Evolutionary conservation across 78 protist genomes (phyloP), one percentile per base, ranked within the genome.

Genomic region (Diacronema lutheri): DNA sequence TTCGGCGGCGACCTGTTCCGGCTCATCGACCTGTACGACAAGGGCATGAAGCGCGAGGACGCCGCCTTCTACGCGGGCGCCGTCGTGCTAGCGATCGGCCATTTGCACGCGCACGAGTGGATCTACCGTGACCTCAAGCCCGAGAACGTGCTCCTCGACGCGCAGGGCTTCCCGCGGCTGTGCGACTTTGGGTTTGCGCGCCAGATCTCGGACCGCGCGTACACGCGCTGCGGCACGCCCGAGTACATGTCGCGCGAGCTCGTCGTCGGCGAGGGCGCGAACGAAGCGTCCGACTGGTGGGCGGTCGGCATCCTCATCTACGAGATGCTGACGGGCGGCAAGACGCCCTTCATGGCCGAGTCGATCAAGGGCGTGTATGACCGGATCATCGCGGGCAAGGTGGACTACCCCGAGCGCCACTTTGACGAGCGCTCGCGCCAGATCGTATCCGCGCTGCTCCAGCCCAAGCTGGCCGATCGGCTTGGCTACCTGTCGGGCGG

Each of bases 211-310:
- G 69, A 62, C 37, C 31, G 69, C 38, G n/a, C 69, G 69, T 62
- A 62, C 69, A 62, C 69, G 69, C 14, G 37, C n/a, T 73, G 80
- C 50, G 99, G 98, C 35, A 97, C 99, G 25, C 98, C 98, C 29
- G 99, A 97, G 85, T 97, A 96, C 86, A 85, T 97, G 58, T 90
- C 97, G 6, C 99, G 99, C 9, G 99, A 97, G 89, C 84, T 97
- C 35, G 35, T 97, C 13, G 61, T 57, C 35, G 95, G 95, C 9
- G 50, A 4, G 44, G 80, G 77, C 56, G 37, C 37, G 33, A 31
- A 56, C 57, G 0, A 0, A 31, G n/a, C 77, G 19, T 3, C 55
- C 33, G 87, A 84, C 57, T 68, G 78, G 87, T 84, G 87, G 87
- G 20, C 81, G 57, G 40, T 41, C 20, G 87, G 87, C 57, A 20